Percentiles rank a stretch among this genome's conserved stretches.
phyloP scores from a whole-genome alignment of 108 stramenopile genomes.

The Nitzschia putrida region DNA sequence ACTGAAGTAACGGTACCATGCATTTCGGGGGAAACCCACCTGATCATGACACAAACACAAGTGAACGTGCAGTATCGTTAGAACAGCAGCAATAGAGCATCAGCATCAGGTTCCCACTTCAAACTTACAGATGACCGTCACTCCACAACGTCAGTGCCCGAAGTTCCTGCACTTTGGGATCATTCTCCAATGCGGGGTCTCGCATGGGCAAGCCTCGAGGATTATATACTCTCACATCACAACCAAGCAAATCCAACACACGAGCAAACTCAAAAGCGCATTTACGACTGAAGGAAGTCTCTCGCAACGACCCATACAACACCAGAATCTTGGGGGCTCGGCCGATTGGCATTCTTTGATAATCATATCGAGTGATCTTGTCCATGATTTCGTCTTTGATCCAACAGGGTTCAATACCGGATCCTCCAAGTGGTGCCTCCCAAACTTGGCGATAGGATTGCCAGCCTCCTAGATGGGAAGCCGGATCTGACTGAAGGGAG shows the following conservation, averaged over 20 bases:
- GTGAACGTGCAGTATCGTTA: background rate
- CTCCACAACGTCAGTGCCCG: constrained; percentile 65
- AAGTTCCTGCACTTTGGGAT: constrained; percentile 59
- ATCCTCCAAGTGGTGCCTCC: constrained; percentile 3
- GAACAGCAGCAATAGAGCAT: background rate
- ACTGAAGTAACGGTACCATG: constrained; percentile 62
- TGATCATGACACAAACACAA: background rate
- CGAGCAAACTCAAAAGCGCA: constrained; percentile 58
- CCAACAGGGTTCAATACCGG: constrained; percentile 30
- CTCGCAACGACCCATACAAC: constrained; percentile 61
- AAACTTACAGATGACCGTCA: constrained; percentile 52
- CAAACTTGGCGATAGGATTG: constrained; percentile 42
- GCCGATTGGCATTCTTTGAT: constrained; percentile 43
- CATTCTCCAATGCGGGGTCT: constrained; percentile 52
- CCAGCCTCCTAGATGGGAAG: constrained; percentile 48
- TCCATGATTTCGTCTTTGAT: constrained; percentile 39
- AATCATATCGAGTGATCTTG: constrained; percentile 47
- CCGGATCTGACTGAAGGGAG: constrained; percentile 37
- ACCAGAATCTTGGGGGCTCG: constrained; percentile 53
- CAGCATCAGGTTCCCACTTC: background rate
- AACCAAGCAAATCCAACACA: constrained; percentile 53
- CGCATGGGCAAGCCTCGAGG: constrained; percentile 57
- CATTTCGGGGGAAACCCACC: constrained; percentile 66
- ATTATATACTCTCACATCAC: constrained; percentile 65
- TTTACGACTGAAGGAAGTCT: constrained; percentile 47